A percentile compares a stretch with the other conserved stretches of the same genome.
These are phyloP conservation scores for Avicennia marina DNA, from an alignment of 257 asterid genomes.

Conservation along the genomic window DNA sequence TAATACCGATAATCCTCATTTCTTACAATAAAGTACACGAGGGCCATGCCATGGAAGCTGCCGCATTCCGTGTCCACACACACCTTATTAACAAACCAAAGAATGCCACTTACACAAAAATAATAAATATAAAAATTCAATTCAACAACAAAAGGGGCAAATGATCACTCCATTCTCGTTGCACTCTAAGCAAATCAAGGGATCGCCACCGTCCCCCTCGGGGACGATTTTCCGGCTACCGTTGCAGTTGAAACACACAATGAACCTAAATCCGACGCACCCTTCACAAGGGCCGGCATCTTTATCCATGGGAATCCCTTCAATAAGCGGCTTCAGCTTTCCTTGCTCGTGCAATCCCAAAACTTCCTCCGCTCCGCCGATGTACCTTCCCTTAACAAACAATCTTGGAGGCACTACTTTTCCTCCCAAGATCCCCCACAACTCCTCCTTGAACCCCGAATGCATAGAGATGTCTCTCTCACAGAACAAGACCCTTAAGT, in stretches of 20 bases:
- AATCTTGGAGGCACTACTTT: constrained; percentile 68
- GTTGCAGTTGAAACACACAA: constrained; percentile 69
- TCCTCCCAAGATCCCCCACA: constrained; percentile 57
- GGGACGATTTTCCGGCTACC: constrained; percentile 64
- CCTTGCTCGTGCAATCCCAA: constrained; percentile 74
- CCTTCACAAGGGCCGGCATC: constrained; percentile 53
- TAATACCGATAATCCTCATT: no score
- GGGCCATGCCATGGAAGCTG: no score
- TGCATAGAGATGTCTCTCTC: constrained; percentile 95
- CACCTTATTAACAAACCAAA: no score
- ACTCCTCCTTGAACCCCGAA: constrained; percentile 65
- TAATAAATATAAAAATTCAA: no score
- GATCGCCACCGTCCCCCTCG: constrained; percentile 41
- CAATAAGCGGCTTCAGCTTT: constrained; percentile 56
- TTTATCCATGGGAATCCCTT: constrained; percentile 50
- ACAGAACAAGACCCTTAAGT: constrained; percentile 47
- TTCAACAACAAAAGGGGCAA: constrained; percentile 78
- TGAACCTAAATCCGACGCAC: constrained; percentile 69
- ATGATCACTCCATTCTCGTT: constrained; percentile 59
- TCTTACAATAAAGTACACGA: no score
- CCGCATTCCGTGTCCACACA: no score
- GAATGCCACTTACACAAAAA: no score
- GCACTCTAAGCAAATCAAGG: no score
- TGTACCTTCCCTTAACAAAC: constrained; percentile 82
- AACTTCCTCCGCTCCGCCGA: constrained; percentile 88